Evolutionary conservation across 2,329 filamentous ascomycete genomes (phyloP), one percentile per base, ranked within the genome.

Genomic region (Stachybotrys elegans): DNA sequence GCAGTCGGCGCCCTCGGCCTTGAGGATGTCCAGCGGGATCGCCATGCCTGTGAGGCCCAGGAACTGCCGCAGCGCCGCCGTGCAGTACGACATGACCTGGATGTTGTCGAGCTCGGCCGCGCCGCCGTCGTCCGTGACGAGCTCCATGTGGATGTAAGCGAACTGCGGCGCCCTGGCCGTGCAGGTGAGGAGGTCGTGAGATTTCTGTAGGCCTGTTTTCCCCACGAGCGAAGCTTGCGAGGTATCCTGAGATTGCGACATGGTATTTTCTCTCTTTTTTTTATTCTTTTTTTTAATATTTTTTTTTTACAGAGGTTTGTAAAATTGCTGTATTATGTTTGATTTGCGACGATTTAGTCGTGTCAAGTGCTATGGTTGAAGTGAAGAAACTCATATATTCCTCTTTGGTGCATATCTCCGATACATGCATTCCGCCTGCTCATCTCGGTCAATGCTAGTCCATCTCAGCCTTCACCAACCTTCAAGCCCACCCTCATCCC

Each of bases 1-100:
- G 44, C 77, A 77, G 39, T 79, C 70, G 6, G 57, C 54, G 2
- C 67, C 71, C 4, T 78, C 65, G 0, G 83, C 67, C 52, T 82
- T 79, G 25, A 92, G 72, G 17, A 91, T 79, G 57, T 92, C 88
- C 44, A 90, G 58, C 1, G 82, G 68, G 4, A 91, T 81, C 11
- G 79, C 80, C 2, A 73, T 66, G 11, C 88, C 88, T 0, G 79
- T 81, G 16, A 79, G 65, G 17, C 88, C 88, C 2, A 92, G 76
- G 54, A 87, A 90, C 48, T 85, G 78, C 1, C 70, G 70, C 7
- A 92, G 67, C 0, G 86, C 82, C 1, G 75, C 62, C 2, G 76
- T 78, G 52, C 86, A 77, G 56, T 86, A 82, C 1, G 79, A 70
- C 25, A 78, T 79, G 16, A 77, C 71, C 29, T 81, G 82, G 3